Conservation (phyloP, 495 filamentous ascomycete species). For the Xylaria castorea region DNA sequence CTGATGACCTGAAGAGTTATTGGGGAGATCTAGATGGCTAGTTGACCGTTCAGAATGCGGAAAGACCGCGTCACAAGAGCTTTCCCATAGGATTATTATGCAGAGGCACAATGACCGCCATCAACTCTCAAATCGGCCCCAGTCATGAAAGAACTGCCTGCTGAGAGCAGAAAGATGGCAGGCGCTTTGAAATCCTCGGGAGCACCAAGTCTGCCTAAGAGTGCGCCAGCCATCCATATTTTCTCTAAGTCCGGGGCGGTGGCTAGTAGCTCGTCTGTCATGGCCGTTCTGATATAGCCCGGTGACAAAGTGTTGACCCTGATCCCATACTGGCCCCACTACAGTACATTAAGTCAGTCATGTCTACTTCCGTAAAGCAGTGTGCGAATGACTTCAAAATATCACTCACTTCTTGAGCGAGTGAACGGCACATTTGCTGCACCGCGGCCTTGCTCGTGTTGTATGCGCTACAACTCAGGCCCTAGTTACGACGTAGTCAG, state of each 20-base stretch:
- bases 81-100: slow-evolving; percentile 3
- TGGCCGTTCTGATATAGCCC: slow-evolving; percentile 37
- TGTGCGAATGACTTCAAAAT: background rate
- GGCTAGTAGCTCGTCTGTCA: slow-evolving; percentile 29
- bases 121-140: slow-evolving; percentile 38
- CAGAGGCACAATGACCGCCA: slow-evolving; percentile 42
- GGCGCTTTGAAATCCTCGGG: slow-evolving; percentile 53
- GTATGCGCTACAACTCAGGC: slow-evolving; percentile 33
- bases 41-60: background rate
- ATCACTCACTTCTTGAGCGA: slow-evolving; percentile 30
- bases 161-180: slow-evolving; percentile 51
- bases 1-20: slow-evolving; percentile 7
- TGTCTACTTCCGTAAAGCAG: background rate
- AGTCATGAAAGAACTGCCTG: slow-evolving; percentile 47
- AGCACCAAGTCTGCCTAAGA: slow-evolving; percentile 49
- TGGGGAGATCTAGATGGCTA: slow-evolving; percentile 1
- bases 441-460: slow-evolving; percentile 37
- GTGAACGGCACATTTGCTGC: slow-evolving; percentile 31
- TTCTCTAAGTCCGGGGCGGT: slow-evolving; percentile 38
- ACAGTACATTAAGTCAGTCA: background rate
- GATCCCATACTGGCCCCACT: slow-evolving; percentile 35
- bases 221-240: slow-evolving; percentile 33
- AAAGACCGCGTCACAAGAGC: background rate
- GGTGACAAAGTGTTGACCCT: slow-evolving; percentile 36
- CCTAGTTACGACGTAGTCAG: slow-evolving; percentile 1